These are phyloP conservation scores for Lodderomyces theae DNA, from an alignment of 1,139 yeast genomes.

Conservation along the genomic window DNA sequence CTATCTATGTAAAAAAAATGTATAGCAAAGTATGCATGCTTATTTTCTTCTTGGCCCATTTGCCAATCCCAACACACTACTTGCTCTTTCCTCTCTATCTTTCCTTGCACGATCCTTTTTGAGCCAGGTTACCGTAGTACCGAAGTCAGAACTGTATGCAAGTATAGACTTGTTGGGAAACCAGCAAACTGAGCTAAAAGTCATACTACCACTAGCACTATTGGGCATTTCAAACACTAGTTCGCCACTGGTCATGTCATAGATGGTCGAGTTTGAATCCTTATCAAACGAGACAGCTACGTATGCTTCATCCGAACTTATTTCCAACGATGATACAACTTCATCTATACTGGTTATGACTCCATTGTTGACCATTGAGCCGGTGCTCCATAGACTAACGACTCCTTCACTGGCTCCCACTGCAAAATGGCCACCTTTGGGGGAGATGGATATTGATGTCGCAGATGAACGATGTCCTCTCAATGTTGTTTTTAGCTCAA, in stretches of 20 bases:
- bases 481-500: constrained; percentile 33
- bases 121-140: constrained; percentile 29
- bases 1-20: too few species aligned
- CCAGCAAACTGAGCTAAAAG: constrained; percentile 39
- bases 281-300: constrained; percentile 47
- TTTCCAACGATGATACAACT: constrained; percentile 43
- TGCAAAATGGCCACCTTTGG: constrained; percentile 53
- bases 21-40: not conserved
- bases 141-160: constrained; percentile 34
- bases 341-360: constrained; percentile 51
- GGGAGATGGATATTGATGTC: constrained; percentile 53
- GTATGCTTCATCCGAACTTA: constrained; percentile 44
- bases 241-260: constrained; percentile 30
- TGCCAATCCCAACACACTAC: not conserved
- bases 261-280: constrained; percentile 37
- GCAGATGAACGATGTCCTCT: constrained; percentile 54
- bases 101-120: constrained; percentile 12
- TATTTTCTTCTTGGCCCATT: constrained; percentile 1
- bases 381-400: constrained; percentile 58
- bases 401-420: constrained; percentile 73
- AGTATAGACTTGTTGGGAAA: constrained; percentile 38
- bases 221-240: constrained; percentile 36
- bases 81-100: not conserved
- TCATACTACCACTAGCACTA: constrained; percentile 35
- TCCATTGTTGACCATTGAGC: constrained; percentile 41